Evolutionary conservation across 441 rosid species (phyloP).

Genomic region (Pelargonium australe): DNA sequence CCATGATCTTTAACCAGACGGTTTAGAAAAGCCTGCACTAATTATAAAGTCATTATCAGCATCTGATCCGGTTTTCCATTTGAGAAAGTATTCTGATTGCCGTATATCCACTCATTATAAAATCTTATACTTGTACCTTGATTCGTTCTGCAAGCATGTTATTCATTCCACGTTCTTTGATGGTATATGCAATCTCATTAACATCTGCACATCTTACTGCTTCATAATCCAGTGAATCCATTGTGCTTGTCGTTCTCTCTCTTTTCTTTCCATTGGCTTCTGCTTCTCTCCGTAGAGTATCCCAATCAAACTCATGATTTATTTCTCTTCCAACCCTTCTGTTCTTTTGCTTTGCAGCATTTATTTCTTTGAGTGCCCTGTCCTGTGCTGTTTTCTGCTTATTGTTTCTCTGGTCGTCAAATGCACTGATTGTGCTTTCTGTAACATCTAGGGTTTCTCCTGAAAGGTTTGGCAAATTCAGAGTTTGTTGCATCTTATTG

Average conservation of each 20-base stretch:
- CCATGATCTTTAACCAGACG: conserved; percentile 51
- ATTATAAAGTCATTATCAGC: conserved; percentile 26
- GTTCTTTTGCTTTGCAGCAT: conserved; percentile 42
- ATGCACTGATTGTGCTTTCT: conserved; percentile 33
- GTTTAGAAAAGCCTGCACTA: conserved; percentile 56
- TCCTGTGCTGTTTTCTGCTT: conserved; percentile 29
- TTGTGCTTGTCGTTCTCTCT: conserved; percentile 49
- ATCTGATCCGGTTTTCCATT: conserved; percentile 10
- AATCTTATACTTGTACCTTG: conserved; percentile 34
- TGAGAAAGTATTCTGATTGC: not conserved
- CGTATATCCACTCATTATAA: not conserved
- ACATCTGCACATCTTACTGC: conserved; percentile 59
- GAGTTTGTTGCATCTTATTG: conserved; percentile 26
- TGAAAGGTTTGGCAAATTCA: conserved; percentile 20
- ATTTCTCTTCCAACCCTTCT: conserved; percentile 39
- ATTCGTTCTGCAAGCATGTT: conserved; percentile 63
- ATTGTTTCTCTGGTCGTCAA: conserved; percentile 26
- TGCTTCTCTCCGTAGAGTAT: conserved; percentile 55
- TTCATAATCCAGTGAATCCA: conserved; percentile 87
- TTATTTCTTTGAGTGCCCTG: conserved; percentile 27
- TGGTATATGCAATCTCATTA: conserved; percentile 50
- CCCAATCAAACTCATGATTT: conserved; percentile 71
- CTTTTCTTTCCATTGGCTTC: conserved; percentile 31
- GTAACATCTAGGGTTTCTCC: conserved; percentile 28
- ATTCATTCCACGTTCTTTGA: conserved; percentile 93